Percentiles rank a stretch among this genome's conserved stretches.
Evolutionary conservation across 768 basidiomycete genomes (phyloP).

Genomic region (Trametes sanguinea): DNA sequence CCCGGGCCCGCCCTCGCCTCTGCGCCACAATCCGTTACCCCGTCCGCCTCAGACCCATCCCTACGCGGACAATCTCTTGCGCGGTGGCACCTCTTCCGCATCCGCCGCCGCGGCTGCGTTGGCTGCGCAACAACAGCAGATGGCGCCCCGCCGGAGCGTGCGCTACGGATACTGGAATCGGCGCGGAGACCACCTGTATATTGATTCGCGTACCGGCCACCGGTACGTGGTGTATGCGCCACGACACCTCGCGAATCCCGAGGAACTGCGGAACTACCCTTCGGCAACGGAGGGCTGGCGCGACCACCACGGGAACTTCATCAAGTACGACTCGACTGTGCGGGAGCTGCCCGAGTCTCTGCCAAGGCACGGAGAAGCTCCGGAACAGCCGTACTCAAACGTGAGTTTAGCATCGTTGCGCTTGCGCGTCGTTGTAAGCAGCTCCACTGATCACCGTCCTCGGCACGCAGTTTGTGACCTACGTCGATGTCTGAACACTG

Average conservation of each 20-base stretch:
- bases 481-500: constrained; percentile 20
- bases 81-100: constrained; percentile 19
- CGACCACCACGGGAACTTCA: constrained; percentile 51
- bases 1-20: constrained; percentile 13
- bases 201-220: constrained; percentile 3
- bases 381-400: constrained; percentile 56
- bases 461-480: constrained; percentile 20
- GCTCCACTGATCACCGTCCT: too few relatives aligned
- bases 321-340: constrained; percentile 43
- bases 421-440: too few relatives aligned
- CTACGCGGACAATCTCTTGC: constrained; percentile 13
- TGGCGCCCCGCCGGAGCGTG: constrained; percentile 32
- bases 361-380: constrained; percentile 55
- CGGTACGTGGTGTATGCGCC: constrained; percentile 72
- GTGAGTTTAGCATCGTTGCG: constrained; percentile 35
- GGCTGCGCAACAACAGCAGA: constrained; percentile 30
- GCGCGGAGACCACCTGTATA: constrained; percentile 65
- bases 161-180: constrained; percentile 72
- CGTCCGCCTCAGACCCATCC: constrained; percentile 22
- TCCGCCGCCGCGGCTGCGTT: constrained; percentile 21
- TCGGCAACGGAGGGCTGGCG: constrained; percentile 52
- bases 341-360: constrained; percentile 65
- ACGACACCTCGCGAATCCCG: constrained; percentile 51
- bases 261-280: constrained; percentile 63
- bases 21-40: constrained; percentile 29